Base-by-base conservation (phyloP, 2,329 filamentous ascomycete species). In the Colletotrichum sp. region DNA sequence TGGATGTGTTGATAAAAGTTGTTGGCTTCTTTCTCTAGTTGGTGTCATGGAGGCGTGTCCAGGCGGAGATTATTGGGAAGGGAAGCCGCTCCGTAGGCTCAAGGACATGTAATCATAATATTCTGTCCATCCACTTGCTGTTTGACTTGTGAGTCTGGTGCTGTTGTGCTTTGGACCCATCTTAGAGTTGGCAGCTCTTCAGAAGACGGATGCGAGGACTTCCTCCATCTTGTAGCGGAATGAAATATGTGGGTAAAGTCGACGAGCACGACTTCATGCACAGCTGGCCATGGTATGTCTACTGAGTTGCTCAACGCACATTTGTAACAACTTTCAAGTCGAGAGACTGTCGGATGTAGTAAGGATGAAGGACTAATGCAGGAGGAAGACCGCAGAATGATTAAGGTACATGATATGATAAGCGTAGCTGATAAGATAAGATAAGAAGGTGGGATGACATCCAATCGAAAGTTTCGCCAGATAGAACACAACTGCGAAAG, bases 381-480 rank as follows among this genome's bases (percentile, higher is more conserved):
- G 9, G 18, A 48, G 9, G 18, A n/a, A 48, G 18, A n/a, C 5
- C 18, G 18, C 38, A 48, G 18, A n/a, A 48, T n/a, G 28, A 30
- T 30, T 30, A n/a, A 48, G 38, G 38, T 7, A 48, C 9, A 13
- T 13, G n/a, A 10, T 6, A 4, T 28, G 57, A 64, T 36, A 48
- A 69, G 26, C 13, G 64, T 38, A 67, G 16, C 12, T 43, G 60
- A 77, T 55, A 43, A 57, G 75, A 75, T 77, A 66, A 60, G 28
- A 15, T 63, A 36, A 63, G 58, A 34, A 32, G 4, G 15, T 55
- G 57, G 70, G 73, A 67, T 61, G 55, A 43, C 55, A 10, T 15
- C 57, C 48, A 48, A 65, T 38, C 24, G 32, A 73, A 75, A 73
- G 57, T 73, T 75, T 73, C 70, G n/a, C 24, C 32, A 16, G 48